Base-by-base conservation (phyloP, 768 basidiomycete genomes). In the Amanita pseudoporphyria region DNA sequence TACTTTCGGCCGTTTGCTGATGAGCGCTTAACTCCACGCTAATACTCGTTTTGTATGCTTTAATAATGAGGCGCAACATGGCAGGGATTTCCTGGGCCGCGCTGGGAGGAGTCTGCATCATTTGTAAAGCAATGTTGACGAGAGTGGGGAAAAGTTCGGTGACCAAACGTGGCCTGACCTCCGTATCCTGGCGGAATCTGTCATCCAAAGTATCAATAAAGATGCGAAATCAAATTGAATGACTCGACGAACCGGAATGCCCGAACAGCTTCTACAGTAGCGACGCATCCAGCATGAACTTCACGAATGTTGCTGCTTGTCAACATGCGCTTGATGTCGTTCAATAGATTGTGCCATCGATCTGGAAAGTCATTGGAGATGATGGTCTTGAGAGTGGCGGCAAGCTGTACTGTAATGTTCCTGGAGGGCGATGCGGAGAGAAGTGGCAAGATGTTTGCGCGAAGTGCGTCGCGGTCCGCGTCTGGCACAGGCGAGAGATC, bases 31-130 rank as follows among this genome's bases (percentile, higher is more conserved):
- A 73, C 48, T 82, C 76, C 33, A 87, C 72, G n/a, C 83, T 72
- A 62, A 89, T 87, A 42, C 82, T 84, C 0, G 81, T 83, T 59
- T 82, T 86, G 72, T 95, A 95, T 0, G 87, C 75, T 60, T 95
- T 94, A 53, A 93, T 71, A 52, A 94, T 86, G 45, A 90, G 74
- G 58, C 93, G 90, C 26, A 94, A 71, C 71, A 93, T 83, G 1
- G 81, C 76, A 1, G 89, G 89, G 45, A 86, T 83, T 51, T 91
- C 89, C 42, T 82, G 79, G 9, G 76, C 70, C n/a, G 70, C 68
- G 31, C 69, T 72, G 3, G 82, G 82, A 0, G 80, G 80, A 7
- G 77, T 72, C 38, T 76, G 70, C 41, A 89, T 67, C 68, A 93
- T 78, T 55, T 80, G 72, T 0, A 72, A 69, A 14, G 84, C 90